A percentile compares a stretch with the other conserved stretches of the same genome.
These are phyloP conservation scores for Brettanomyces sp. DNA, from an alignment of 805 yeast genomes.

Conservation along the genomic window DNA sequence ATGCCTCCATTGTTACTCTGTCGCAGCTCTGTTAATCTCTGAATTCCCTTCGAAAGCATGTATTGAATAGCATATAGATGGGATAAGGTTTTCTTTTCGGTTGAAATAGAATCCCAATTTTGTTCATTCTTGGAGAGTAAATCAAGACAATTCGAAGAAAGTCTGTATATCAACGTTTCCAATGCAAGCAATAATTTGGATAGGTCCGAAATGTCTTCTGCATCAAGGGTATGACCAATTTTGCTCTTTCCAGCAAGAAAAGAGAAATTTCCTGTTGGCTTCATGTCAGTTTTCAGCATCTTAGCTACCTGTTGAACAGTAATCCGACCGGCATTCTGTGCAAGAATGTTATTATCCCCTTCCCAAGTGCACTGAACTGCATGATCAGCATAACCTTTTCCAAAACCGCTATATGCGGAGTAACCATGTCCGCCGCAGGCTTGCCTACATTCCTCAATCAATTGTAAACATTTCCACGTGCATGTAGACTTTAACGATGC, in stretches of 20 bases:
- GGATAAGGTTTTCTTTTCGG: slow-evolving; percentile 37
- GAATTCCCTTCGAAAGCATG: slow-evolving; percentile 32
- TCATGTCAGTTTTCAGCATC: slow-evolving; percentile 30
- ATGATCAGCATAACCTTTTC: slow-evolving; percentile 84
- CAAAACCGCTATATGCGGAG: slow-evolving; percentile 86
- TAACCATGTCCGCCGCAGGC: slow-evolving; percentile 96
- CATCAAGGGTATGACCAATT: slow-evolving; percentile 24
- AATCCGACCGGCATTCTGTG: slow-evolving; percentile 78
- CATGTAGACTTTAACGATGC: slow-evolving; percentile 84
- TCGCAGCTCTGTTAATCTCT: slow-evolving; percentile 17
- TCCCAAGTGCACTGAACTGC: slow-evolving; percentile 99
- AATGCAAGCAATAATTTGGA: slow-evolving; percentile 28
- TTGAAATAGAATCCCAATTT: slow-evolving; percentile 37
- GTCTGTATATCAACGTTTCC: slow-evolving; percentile 31
- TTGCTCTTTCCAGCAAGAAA: slow-evolving; percentile 22
- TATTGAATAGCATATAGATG: slow-evolving; percentile 44
- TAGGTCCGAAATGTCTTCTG: slow-evolving; percentile 22
- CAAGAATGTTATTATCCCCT: slow-evolving; percentile 87
- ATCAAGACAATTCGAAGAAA: slow-evolving; percentile 25
- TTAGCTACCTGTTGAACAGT: slow-evolving; percentile 41
- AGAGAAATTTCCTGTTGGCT: slow-evolving; percentile 35
- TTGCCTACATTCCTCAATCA: slow-evolving; percentile 86
- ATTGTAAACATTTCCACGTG: slow-evolving; percentile 75
- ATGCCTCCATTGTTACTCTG: slow-evolving; percentile 27
- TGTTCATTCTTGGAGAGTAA: slow-evolving; percentile 26